Evolutionary conservation across 768 basidiomycete genomes (phyloP).

Genomic region (Suillus lakei): DNA sequence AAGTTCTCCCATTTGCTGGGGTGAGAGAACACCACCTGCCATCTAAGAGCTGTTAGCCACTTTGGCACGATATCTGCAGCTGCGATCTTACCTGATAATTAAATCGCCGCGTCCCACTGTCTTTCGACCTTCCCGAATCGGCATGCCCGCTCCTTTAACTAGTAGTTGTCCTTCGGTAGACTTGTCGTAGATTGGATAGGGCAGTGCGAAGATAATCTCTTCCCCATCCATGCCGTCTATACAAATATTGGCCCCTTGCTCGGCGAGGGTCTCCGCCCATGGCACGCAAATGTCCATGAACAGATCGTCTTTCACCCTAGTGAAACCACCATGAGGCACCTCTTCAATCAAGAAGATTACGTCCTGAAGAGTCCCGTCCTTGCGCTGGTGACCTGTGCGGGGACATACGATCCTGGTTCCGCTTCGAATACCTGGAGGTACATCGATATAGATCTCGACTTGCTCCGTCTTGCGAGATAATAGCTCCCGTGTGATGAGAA

Average conservation of each 20-base stretch:
- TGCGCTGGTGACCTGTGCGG: constrained; percentile 68
- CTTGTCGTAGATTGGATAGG: constrained; percentile 54
- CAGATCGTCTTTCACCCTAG: constrained; percentile 60
- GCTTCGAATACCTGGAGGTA: constrained; percentile 64
- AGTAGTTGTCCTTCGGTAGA: constrained; percentile 52
- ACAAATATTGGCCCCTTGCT: constrained; percentile 52
- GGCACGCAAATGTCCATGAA: constrained; percentile 58
- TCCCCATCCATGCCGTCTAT: constrained; percentile 65
- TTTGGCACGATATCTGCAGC: not conserved
- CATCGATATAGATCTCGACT: constrained; percentile 61
- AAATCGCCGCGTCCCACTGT: constrained; percentile 64
- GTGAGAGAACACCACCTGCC: constrained; percentile 36
- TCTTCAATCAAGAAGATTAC: constrained; percentile 71
- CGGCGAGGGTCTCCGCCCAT: constrained; percentile 54
- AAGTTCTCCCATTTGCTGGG: constrained; percentile 38
- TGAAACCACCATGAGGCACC: constrained; percentile 59
- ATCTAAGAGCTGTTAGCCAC: constrained; percentile 20
- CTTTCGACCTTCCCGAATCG: constrained; percentile 55
- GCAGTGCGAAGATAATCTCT: constrained; percentile 53
- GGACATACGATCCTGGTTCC: constrained; percentile 66
- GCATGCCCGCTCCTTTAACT: constrained; percentile 72
- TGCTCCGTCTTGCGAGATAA: constrained; percentile 53
- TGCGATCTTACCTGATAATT: constrained; percentile 57
- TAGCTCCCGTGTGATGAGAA: constrained; percentile 62
- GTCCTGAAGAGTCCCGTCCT: constrained; percentile 61